phyloP scores from a whole-genome alignment of 2,329 filamentous ascomycete species.

The Tolypocladium tundrense region DNA sequence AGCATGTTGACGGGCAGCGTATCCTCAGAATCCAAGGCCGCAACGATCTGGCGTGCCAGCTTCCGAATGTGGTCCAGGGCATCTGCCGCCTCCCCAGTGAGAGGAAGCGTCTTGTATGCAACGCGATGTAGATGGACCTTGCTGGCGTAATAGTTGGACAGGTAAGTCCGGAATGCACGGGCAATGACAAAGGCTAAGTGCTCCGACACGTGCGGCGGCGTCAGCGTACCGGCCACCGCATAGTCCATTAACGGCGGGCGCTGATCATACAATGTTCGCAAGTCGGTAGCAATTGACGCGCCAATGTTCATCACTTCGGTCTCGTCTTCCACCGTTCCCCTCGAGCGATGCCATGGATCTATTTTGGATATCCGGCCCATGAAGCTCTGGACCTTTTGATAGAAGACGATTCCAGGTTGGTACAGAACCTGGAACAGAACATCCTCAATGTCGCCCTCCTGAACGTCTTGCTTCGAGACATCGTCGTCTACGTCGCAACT shows the following conservation, averaged over 20 bases:
- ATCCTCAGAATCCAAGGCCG: no score
- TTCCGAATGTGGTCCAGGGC: no score
- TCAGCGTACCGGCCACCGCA: conserved; percentile 40
- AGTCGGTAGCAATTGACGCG: conserved; percentile 37
- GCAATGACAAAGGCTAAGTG: conserved; percentile 40
- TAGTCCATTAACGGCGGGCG: conserved; percentile 45
- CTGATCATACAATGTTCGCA: conserved; percentile 37
- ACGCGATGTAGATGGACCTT: conserved; percentile 47
- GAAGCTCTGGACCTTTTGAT: conserved; percentile 47
- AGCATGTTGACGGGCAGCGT: no score
- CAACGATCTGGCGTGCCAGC: no score
- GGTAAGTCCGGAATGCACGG: conserved; percentile 42
- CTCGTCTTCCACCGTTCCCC: conserved; percentile 47
- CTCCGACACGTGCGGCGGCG: conserved; percentile 34
- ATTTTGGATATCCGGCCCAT: conserved; percentile 47
- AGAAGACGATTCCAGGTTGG: conserved; percentile 45
- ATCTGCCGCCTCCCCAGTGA: no score
- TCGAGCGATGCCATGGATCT: conserved; percentile 43
- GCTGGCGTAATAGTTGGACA: conserved; percentile 46
- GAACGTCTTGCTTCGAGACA: no score
- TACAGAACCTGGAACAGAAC: conserved; percentile 44
- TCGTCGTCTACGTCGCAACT: no score
- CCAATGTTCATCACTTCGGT: conserved; percentile 47
- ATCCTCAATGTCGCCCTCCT: conserved; percentile 10
- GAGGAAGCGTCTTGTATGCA: conserved; percentile 35